Base-by-base conservation (phyloP, 1,139 yeast species). In the Meyerozyma guilliermondii region DNA sequence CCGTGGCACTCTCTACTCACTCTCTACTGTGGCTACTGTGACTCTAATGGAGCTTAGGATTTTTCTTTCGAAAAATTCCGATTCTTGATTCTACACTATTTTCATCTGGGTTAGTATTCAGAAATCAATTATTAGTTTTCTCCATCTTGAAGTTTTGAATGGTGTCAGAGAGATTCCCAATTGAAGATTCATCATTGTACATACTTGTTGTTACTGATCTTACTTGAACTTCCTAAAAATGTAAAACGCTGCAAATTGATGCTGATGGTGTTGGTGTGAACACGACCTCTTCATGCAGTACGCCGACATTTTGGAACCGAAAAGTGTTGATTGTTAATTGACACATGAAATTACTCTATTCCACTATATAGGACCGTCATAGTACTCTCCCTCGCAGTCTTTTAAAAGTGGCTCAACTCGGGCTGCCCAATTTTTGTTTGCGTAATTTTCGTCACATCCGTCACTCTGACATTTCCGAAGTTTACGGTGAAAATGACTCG, bases 111-210 rank as follows among this genome's bases (percentile, higher is more conserved):
- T 29, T 29, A 29, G 33, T 29, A 29, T 13, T 47, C 50, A 50
- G 59, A 49, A 44, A 46, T 45, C 55, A 53, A 54, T 54, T 47
- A 35, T 42, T 43, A 47, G 55, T 55, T 60, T 60, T 60, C 65
- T 60, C 66, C 65, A 59, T 41, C 26, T 48, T 46, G 45, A 40
- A 24, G 41, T 55, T 58, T 56, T 55, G 62, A 63, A 55, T 60
- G 33, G 33, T 57, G 66, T 63, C 66, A 62, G 66, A 62, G 67
- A 63, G 66, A 62, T 62, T 62, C 67, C 67, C 67, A 63, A 61
- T 62, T 61, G 64, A 62, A 51, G 51, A 43, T 54, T 60, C 65
- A 59, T 59, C 65, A 62, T 54, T 28, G 35, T 38, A 38, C 33
- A 29, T 29, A 29, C 33, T 27, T 27, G 30, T 27, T 5, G n/a